Base-by-base conservation (phyloP, 768 basidiomycete species). In the Mycena haematopus region DNA sequence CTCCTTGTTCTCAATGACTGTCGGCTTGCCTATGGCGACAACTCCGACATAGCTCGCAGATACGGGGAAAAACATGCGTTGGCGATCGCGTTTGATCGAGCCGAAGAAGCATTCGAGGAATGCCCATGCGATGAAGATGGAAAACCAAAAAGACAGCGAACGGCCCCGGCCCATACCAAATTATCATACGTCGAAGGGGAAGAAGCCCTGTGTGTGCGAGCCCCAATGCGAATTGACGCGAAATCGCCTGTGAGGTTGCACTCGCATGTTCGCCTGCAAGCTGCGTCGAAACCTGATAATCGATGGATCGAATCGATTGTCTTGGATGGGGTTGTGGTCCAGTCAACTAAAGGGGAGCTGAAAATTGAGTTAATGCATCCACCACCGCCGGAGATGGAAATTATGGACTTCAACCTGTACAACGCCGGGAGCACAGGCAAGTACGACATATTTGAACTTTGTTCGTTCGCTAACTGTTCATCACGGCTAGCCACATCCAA, bases 91-190 rank as follows among this genome's bases (percentile, higher is more conserved):
- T 87, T 87, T 59, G 88, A 89, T 62, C 79, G 85, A 14, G 86
- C 85, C 1, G 87, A 90, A 65, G 88, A 89, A 67, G 88, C 87
- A 6, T 82, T 82, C 1, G 86, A 88, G 60, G 80, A 83, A 66
- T 90, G 87, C 70, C 87, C 87, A 9, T 89, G 87, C 58, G 82
- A 87, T 62, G 86, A 87, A n/a, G 75, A 79, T 15, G 88, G 88
- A 2, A 75, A 78, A 53, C 84, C 85, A 5, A 77, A 73, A 61
- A 78, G 74, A 52, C 84, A 84, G 61, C 71, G 75, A 13, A 79
- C 73, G 1, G 70, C 82, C 1, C 84, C 84, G 0, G 70, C 76
- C 0, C 77, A 79, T 44, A 79, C 81, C 0, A 79, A 75, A 53
- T 72, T 85, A 6, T 58, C 66, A 17, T 73, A 75, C 44, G 70